These are phyloP conservation scores for Noccaea bulbosa DNA, from an alignment of 345 rosid species.

Conservation along the genomic window DNA sequence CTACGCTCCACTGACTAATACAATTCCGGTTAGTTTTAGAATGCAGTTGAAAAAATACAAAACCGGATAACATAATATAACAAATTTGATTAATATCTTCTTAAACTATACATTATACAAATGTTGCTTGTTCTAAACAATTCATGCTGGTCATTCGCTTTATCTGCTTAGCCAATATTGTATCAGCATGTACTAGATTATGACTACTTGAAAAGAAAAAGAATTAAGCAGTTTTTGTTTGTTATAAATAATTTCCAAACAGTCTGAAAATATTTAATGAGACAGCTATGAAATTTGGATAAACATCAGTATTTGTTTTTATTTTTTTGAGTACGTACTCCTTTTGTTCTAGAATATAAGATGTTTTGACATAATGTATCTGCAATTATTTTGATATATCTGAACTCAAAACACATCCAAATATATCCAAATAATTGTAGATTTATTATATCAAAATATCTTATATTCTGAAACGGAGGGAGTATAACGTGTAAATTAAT, in stretches of 20 bases:
- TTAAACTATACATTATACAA: not conserved
- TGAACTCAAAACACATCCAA: no score
- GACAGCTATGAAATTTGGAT: constrained; percentile 38
- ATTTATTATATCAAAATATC: no score
- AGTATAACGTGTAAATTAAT: not conserved
- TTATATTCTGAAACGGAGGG: no score
- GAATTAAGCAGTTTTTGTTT: not conserved
- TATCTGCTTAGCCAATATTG: not conserved
- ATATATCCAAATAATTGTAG: no score
- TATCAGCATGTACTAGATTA: not conserved
- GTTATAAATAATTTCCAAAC: not conserved
- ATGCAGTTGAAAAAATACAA: not conserved
- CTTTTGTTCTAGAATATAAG: no score
- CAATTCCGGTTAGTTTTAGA: not conserved
- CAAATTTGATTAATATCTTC: not conserved
- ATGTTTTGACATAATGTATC: no score
- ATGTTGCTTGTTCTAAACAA: constrained; percentile 31
- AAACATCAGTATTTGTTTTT: constrained; percentile 1
- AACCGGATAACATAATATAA: not conserved
- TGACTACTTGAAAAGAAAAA: not conserved
- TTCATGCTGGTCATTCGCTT: constrained; percentile 27
- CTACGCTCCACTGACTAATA: constrained; percentile 9
- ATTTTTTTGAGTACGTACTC: no score
- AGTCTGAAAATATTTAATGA: constrained; percentile 6
- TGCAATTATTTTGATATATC: no score